Percentiles rank a stretch among this genome's conserved stretches.
Conservation (phyloP, 345 rosid genomes). For the Eucalyptus erythrocorys region DNA sequence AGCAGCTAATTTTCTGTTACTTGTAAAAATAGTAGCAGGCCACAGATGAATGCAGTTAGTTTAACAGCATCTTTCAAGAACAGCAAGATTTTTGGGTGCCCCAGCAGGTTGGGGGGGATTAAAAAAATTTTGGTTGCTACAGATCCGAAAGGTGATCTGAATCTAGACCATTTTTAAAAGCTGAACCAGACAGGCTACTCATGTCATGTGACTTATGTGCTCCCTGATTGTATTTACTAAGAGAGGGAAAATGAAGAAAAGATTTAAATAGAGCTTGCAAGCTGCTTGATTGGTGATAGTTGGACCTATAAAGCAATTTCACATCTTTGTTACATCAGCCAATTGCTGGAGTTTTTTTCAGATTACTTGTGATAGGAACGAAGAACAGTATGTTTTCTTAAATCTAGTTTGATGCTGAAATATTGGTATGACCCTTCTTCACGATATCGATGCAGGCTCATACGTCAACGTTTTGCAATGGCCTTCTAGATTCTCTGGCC, state of each 20-base stretch:
- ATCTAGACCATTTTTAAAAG: neutral
- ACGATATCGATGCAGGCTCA: constrained; percentile 28
- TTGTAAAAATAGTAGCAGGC: neutral
- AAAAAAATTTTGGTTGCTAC: neutral
- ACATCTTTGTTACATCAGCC: neutral
- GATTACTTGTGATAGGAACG: neutral
- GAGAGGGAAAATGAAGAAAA: neutral
- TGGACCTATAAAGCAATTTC: neutral
- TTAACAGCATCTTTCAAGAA: neutral
- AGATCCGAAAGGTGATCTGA: neutral
- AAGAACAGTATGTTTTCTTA: neutral
- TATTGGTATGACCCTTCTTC: neutral
- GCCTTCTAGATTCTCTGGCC: constrained; percentile 56
- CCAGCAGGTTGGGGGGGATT: neutral
- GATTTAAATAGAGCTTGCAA: neutral
- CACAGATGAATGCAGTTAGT: neutral
- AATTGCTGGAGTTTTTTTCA: neutral
- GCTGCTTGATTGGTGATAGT: neutral
- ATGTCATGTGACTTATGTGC: neutral
- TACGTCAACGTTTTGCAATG: constrained; percentile 33
- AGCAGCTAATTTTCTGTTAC: neutral
- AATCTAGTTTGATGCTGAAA: neutral
- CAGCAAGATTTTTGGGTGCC: neutral
- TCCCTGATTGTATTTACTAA: neutral
- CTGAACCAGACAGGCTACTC: neutral